These are phyloP conservation scores for Cyberlindnera lachancei DNA, from an alignment of 805 yeast genomes.

Conservation along the genomic window DNA sequence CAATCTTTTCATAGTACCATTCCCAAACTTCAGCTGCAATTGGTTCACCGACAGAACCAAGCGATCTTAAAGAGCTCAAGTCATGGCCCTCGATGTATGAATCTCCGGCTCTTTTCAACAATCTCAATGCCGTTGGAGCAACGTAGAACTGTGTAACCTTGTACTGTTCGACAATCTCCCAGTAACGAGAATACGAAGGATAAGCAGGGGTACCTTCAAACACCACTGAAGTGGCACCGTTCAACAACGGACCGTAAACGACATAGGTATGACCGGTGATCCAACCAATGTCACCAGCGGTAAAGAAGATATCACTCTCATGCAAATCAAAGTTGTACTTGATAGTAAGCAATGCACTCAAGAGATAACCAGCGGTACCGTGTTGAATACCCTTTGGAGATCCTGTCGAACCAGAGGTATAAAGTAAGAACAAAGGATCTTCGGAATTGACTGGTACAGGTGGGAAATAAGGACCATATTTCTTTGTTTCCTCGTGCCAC, in stretches of 20 bases:
- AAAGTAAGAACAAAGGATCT: constrained; percentile 72
- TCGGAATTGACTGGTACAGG: constrained; percentile 72
- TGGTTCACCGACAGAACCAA: constrained; percentile 85
- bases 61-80: constrained; percentile 54
- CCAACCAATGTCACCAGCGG: constrained; percentile 92
- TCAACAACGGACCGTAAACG: constrained; percentile 69
- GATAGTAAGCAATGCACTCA: constrained; percentile 68
- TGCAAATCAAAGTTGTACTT: constrained; percentile 73
- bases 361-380: constrained; percentile 70
- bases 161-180: constrained; percentile 68
- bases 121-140: constrained; percentile 78
- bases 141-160: constrained; percentile 74
- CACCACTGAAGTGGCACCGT: constrained; percentile 73
- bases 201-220: constrained; percentile 87
- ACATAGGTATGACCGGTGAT: constrained; percentile 84
- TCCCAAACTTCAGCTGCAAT: constrained; percentile 84
- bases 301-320: constrained; percentile 65
- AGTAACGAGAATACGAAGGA: constrained; percentile 72
- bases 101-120: constrained; percentile 70
- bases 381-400: constrained; percentile 85
- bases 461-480: constrained; percentile 63
- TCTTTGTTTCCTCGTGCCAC: constrained; percentile 67
- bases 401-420: constrained; percentile 86
- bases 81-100: constrained; percentile 52
- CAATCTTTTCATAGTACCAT: constrained; percentile 71